Conservation (phyloP, 2,329 filamentous ascomycete genomes). For the Elsinoe australis region DNA sequence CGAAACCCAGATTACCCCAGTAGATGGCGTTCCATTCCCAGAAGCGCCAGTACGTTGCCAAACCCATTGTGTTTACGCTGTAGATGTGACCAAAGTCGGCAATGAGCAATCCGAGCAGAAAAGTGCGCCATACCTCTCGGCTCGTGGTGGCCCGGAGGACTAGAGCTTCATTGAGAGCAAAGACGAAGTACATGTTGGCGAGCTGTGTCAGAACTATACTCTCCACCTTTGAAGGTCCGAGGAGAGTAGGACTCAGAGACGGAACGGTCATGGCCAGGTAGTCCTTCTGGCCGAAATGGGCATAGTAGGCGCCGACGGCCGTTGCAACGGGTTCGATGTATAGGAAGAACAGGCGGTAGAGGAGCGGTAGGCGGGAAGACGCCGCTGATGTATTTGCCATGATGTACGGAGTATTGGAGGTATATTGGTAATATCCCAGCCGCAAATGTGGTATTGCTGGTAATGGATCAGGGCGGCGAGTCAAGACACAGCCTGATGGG, state of each 20-base stretch:
- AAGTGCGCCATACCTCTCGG: constrained; percentile 59
- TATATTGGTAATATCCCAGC: constrained; percentile 1
- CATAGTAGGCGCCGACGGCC: constrained; percentile 47
- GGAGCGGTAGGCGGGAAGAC: constrained; percentile 47
- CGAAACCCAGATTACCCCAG: constrained; percentile 33
- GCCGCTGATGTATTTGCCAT: constrained; percentile 23
- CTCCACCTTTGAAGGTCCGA: constrained; percentile 49
- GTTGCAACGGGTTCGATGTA: constrained; percentile 57
- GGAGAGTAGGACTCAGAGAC: constrained; percentile 38
- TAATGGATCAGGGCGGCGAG: neutral
- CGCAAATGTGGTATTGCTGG: constrained; percentile 1
- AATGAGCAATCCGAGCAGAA: constrained; percentile 60
- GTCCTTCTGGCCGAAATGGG: constrained; percentile 41
- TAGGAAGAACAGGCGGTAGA: constrained; percentile 68
- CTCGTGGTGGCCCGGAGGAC: constrained; percentile 64
- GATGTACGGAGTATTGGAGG: too few relatives aligned
- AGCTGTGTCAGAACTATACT: constrained; percentile 63
- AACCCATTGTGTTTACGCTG: constrained; percentile 53
- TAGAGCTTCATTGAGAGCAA: constrained; percentile 68
- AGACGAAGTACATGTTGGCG: constrained; percentile 69
- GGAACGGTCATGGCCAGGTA: constrained; percentile 61
- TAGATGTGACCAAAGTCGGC: constrained; percentile 73
- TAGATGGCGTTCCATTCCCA: constrained; percentile 33
- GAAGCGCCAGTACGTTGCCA: constrained; percentile 38
- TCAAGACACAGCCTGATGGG: constrained; percentile 17